Conservation (phyloP, 2,329 filamentous ascomycete genomes). For the Madurella fahalii region DNA sequence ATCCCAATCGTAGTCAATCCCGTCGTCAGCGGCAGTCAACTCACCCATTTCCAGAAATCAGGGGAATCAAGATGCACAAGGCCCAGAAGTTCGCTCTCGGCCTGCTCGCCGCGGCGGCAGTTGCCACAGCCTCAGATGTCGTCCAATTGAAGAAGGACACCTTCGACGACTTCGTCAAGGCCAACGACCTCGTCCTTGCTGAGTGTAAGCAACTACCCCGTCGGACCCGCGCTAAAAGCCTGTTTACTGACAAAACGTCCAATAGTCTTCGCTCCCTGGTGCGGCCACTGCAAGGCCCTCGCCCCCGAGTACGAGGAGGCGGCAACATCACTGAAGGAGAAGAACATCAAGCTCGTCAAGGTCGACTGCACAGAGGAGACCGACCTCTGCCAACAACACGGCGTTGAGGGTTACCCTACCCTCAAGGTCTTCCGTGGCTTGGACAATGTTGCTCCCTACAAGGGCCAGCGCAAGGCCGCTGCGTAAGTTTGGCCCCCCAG, state of each 20-base stretch:
- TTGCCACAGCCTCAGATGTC: slow-evolving; percentile 74
- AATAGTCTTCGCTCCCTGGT: slow-evolving; percentile 91
- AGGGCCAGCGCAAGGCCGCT: slow-evolving; percentile 82
- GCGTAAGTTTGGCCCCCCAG: slow-evolving; percentile 45
- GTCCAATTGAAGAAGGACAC: slow-evolving; percentile 77
- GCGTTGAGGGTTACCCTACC: slow-evolving; percentile 96
- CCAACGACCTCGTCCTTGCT: slow-evolving; percentile 84
- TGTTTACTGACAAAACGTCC: slow-evolving; percentile 6
- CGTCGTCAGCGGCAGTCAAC: background rate
- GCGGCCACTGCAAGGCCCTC: slow-evolving; percentile 97
- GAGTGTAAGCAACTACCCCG: slow-evolving; percentile 64
- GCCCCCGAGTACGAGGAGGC: slow-evolving; percentile 88
- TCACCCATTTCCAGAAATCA: slow-evolving; percentile 4
- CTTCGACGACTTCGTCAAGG: slow-evolving; percentile 81
- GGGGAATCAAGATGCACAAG: slow-evolving; percentile 40
- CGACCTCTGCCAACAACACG: slow-evolving; percentile 83
- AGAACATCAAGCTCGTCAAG: slow-evolving; percentile 81
- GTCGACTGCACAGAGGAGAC: slow-evolving; percentile 93
- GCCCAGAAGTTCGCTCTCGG: slow-evolving; percentile 49
- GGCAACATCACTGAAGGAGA: slow-evolving; percentile 79
- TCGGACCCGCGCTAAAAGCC: background rate
- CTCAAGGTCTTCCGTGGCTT: slow-evolving; percentile 96
- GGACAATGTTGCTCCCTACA: slow-evolving; percentile 78
- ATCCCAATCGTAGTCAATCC: slow-evolving; percentile 4
- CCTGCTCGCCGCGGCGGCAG: slow-evolving; percentile 52